Evolutionary conservation across 768 basidiomycete genomes (phyloP).

Genomic region (Lactarius indigo): DNA sequence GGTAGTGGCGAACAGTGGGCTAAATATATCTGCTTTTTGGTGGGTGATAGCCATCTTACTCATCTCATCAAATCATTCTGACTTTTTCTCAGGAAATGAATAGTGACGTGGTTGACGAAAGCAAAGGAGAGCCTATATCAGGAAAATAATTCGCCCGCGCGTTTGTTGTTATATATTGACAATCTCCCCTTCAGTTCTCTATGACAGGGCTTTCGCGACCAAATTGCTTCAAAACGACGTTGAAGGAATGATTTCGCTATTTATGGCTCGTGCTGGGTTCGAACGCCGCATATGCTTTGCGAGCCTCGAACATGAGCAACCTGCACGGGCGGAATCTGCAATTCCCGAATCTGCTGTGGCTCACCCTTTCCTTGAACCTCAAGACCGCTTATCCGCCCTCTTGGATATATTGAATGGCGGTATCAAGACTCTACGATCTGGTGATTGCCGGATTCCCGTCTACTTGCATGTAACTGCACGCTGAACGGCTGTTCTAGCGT

Average conservation of each 20-base stretch:
- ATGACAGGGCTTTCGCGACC: constrained; percentile 21
- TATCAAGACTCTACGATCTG: constrained; percentile 16
- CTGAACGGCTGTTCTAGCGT: constrained; percentile 39
- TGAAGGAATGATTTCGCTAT: constrained; percentile 22
- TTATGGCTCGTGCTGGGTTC: constrained; percentile 24
- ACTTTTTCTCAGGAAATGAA: constrained; percentile 2
- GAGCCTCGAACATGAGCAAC: constrained; percentile 2
- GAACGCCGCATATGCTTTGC: constrained; percentile 19
- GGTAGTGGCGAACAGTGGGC: constrained; percentile 77
- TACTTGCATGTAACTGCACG: not conserved
- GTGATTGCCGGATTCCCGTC: constrained; percentile 7
- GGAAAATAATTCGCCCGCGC: not conserved
- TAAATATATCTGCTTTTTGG: constrained; percentile 68
- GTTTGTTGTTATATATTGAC: not conserved
- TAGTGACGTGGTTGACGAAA: constrained; percentile 18
- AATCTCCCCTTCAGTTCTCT: constrained; percentile 7
- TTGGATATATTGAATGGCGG: constrained; percentile 38
- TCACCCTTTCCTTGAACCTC: constrained; percentile 30
- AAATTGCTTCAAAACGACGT: constrained; percentile 22
- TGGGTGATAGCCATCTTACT: constrained; percentile 29
- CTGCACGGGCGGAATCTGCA: not conserved
- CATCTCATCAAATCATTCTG: not conserved
- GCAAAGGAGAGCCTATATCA: constrained; percentile 19
- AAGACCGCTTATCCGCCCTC: constrained; percentile 48
- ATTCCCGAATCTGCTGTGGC: constrained; percentile 27